Evolutionary conservation across 2,329 filamentous ascomycete species (phyloP).

Genomic region (Mariannaea sp.): DNA sequence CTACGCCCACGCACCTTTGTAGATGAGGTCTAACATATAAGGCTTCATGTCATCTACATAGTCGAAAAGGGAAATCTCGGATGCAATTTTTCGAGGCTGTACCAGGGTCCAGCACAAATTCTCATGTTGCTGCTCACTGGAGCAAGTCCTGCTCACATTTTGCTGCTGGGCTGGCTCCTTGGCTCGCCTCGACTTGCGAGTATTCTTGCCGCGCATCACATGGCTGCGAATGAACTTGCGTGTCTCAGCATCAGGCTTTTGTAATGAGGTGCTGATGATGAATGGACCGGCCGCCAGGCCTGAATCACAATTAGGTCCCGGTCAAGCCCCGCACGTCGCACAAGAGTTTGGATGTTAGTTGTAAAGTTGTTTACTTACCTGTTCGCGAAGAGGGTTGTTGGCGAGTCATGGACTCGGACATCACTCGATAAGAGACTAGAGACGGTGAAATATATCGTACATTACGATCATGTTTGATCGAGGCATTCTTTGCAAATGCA

Average conservation of each 20-base stretch:
- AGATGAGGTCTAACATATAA: slow-evolving; percentile 19
- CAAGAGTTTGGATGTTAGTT: no score
- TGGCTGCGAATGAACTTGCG: slow-evolving; percentile 37
- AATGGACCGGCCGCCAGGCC: slow-evolving; percentile 6
- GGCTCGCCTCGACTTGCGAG: slow-evolving; percentile 16
- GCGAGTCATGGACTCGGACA: not conserved
- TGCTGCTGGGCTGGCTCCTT: not conserved
- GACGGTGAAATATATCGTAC: not conserved
- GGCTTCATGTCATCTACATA: slow-evolving; percentile 16
- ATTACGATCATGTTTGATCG: no score
- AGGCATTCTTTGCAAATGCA: no score
- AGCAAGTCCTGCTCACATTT: not conserved
- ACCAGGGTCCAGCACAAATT: not conserved
- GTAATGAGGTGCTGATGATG: slow-evolving; percentile 30
- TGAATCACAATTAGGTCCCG: slow-evolving; percentile 5
- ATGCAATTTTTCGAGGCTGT: slow-evolving; percentile 14
- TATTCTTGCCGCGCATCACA: slow-evolving; percentile 39
- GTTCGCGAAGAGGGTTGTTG: not conserved
- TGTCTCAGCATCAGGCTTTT: slow-evolving; percentile 28
- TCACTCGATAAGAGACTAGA: not conserved
- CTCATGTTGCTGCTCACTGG: not conserved
- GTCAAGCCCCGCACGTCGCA: not conserved
- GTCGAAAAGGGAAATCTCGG: slow-evolving; percentile 20
- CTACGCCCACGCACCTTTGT: slow-evolving; percentile 11
- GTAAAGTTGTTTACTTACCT: not conserved